phyloP scores from a whole-genome alignment of 2,329 filamentous ascomycete species.

The Pseudogymnoascus sp. region DNA sequence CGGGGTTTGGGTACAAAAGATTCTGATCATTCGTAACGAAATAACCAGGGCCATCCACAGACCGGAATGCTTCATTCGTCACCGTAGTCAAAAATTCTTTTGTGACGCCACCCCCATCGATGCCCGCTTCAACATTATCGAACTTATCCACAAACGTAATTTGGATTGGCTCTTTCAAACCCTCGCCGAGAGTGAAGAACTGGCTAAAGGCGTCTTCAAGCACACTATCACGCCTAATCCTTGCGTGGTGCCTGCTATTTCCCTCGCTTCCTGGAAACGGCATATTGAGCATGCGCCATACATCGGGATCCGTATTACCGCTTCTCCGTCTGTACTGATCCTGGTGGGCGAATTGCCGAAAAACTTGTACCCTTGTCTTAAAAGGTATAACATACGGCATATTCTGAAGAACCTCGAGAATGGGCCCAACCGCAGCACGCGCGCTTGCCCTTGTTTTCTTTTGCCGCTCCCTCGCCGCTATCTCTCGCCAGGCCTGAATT shows the following conservation, averaged over 20 bases:
- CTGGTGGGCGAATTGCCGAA: constrained; percentile 80
- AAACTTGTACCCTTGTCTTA: constrained; percentile 81
- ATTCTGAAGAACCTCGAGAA: constrained; percentile 83
- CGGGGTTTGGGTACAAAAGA: constrained; percentile 80
- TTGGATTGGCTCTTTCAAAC: constrained; percentile 87
- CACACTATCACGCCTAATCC: constrained; percentile 67
- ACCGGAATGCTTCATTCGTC: constrained; percentile 73
- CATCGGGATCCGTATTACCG: constrained; percentile 62
- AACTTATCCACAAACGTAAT: constrained; percentile 95
- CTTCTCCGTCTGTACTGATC: constrained; percentile 71
- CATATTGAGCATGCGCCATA: constrained; percentile 51
- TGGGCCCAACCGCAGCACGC: constrained; percentile 71
- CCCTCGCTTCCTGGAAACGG: constrained; percentile 18
- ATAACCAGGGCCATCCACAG: constrained; percentile 40
- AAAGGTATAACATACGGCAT: constrained; percentile 98
- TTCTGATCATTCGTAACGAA: constrained; percentile 83
- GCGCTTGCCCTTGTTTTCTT: constrained; percentile 61
- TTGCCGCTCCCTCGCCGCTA: constrained; percentile 53
- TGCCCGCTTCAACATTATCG: constrained; percentile 77
- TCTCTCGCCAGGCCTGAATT: constrained; percentile 38
- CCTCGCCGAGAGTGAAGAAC: constrained; percentile 73
- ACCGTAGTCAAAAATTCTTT: constrained; percentile 93
- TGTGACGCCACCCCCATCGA: constrained; percentile 93
- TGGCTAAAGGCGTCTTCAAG: constrained; percentile 80
- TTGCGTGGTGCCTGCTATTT: constrained; percentile 60